Base-by-base conservation (phyloP, 1,284 basidiomycete genomes). In the Gomphus bonarii region DNA sequence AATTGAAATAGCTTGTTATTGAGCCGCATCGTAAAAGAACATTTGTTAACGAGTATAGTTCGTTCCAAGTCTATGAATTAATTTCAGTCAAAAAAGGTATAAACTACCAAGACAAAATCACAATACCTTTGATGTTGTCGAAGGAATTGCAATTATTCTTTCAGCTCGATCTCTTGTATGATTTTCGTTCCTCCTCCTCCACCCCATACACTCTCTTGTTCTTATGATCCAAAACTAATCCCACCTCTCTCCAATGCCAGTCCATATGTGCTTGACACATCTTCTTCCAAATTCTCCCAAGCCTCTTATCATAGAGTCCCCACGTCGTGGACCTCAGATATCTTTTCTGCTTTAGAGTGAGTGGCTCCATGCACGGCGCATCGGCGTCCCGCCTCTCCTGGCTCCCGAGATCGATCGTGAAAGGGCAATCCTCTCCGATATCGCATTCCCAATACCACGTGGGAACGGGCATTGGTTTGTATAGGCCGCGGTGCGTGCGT, bases 201-300 rank as follows among this genome's bases (percentile, higher is more conserved):
- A 50, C 22, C 18, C 25, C 48, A 16, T 50, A 50, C 10, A 50
- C 12, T 18, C 20, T 8, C 30, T 33, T 25, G 9, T n/a, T 12
- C 48, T 9, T 33, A 42, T 56, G 54, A 49, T 56, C 54, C 20
- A 56, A 28, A 3, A 35, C 25, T 20, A 56, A 11, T 5, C 54
- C 54, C n/a, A 33, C 54, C 44, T 56, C 46, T 31, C 44, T 49
- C 54, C 44, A 49, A 36, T 56, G 54, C 54, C 47, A 47, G 14
- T 57, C 56, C 56, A 43, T 52, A 36, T 58, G 56, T 6, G 49
- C 28, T 30, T 58, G 56, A 47, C 56, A 58, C 28, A 58, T 58
- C 33, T 58, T 58, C 30, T 14, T 43, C 56, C 56, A 58, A 16
- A 58, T 58, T 28, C 42, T 50, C 18, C 20, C 30, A 12, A 58